These are phyloP conservation scores for Fusarium tanahbumbuense DNA, from an alignment of 2,329 filamentous ascomycete species.

Conservation along the genomic window DNA sequence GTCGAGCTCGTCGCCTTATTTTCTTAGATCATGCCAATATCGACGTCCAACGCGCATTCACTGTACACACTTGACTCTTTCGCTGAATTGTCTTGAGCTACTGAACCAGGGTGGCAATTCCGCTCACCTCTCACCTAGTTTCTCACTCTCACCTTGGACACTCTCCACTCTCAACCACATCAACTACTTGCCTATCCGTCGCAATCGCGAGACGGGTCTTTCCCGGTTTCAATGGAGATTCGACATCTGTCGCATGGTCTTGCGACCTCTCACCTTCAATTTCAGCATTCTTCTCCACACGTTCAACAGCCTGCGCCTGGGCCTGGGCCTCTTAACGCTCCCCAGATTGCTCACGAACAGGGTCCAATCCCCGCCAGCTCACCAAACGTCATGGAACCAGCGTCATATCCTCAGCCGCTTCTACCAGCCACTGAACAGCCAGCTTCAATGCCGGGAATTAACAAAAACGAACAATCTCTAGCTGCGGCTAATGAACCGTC, in stretches of 20 bases:
- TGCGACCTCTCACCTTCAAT: conserved; percentile 18
- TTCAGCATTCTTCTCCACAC: conserved; percentile 22
- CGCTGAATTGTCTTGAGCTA: conserved; percentile 18
- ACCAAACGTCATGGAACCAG: conserved; percentile 37
- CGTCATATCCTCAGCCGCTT: conserved; percentile 15
- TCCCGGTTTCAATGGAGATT: conserved; percentile 40
- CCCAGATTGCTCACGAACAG: conserved; percentile 27
- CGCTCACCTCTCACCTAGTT: conserved; percentile 29
- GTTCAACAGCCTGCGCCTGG: conserved; percentile 7
- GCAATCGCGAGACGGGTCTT: conserved; percentile 34
- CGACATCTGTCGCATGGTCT: conserved; percentile 29
- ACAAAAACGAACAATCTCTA: conserved; percentile 11
- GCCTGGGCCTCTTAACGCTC: conserved; percentile 13
- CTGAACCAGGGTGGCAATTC: conserved; percentile 32
- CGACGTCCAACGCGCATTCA: conserved; percentile 5
- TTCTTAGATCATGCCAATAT: conserved; percentile 24
- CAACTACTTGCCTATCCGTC: conserved; percentile 27
- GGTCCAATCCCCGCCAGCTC: conserved; percentile 34
- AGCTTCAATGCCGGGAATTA: background rate
- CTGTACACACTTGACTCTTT: conserved; percentile 27
- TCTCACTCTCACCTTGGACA: conserved; percentile 1
- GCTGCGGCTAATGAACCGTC: background rate
- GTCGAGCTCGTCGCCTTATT: background rate
- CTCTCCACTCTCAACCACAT: conserved; percentile 19
- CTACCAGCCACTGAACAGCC: conserved; percentile 11